These are phyloP conservation scores for Sporothrix luriei DNA, from an alignment of 2,329 filamentous ascomycete genomes.

Conservation along the genomic window DNA sequence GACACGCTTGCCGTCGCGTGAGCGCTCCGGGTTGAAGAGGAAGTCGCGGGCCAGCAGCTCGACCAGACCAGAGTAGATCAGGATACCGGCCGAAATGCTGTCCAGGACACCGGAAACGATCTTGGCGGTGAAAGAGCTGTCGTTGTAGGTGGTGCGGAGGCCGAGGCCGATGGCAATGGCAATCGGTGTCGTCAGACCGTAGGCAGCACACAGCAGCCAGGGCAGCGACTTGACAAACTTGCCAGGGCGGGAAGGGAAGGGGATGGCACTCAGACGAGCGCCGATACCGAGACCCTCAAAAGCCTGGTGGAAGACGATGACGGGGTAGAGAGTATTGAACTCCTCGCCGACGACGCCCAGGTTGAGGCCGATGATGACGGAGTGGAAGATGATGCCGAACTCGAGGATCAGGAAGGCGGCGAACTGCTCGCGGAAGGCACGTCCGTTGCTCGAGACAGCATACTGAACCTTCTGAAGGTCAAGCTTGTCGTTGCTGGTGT, in stretches of 20 bases:
- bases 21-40: slow-evolving; percentile 90
- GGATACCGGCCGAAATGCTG: slow-evolving; percentile 82
- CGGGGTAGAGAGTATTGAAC: slow-evolving; percentile 63
- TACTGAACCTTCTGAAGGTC: slow-evolving; percentile 56
- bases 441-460: slow-evolving; percentile 39
- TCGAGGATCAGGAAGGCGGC: slow-evolving; percentile 80
- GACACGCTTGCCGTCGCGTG: slow-evolving; percentile 68
- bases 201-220: slow-evolving; percentile 70
- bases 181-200: slow-evolving; percentile 80
- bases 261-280: slow-evolving; percentile 73
- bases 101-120: slow-evolving; percentile 89
- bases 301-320: slow-evolving; percentile 84
- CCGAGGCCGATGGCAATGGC: slow-evolving; percentile 84
- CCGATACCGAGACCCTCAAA: slow-evolving; percentile 94
- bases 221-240: slow-evolving; percentile 67
- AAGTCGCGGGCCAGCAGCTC: slow-evolving; percentile 96
- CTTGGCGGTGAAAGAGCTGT: slow-evolving; percentile 58
- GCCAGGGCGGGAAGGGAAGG: slow-evolving; percentile 63
- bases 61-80: slow-evolving; percentile 94
- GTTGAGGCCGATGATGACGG: slow-evolving; percentile 88
- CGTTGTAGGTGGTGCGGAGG: slow-evolving; percentile 66
- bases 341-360: slow-evolving; percentile 62
- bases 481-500: slow-evolving; percentile 71
- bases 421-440: slow-evolving; percentile 48
- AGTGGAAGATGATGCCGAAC: slow-evolving; percentile 94